Conservation (phyloP, 225 moss, liverwort and hornwort species). For the Lunularia cruciata region DNA sequence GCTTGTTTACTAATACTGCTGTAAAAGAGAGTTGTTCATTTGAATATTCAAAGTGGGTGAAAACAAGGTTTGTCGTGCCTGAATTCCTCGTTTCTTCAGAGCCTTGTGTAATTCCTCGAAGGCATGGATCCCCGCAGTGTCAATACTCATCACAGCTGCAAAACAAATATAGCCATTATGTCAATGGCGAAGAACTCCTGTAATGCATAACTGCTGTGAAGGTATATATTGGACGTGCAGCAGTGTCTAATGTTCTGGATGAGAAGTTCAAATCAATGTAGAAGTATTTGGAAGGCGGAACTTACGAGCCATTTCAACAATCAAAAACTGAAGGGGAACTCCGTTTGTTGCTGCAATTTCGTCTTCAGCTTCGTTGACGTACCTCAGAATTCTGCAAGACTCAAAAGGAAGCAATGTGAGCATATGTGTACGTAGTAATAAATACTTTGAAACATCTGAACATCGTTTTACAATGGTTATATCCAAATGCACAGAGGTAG, state of each 20-base stretch:
- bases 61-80: too few species aligned
- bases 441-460: too few species aligned
- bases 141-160: slow-evolving; percentile 61
- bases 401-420: too few species aligned
- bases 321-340: slow-evolving; percentile 45
- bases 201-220: not conserved
- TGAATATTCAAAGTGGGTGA: too few species aligned
- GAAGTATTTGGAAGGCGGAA: too few species aligned
- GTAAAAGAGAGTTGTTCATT: too few species aligned
- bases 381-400: slow-evolving; percentile 26
- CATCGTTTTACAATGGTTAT: too few species aligned
- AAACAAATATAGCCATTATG: not conserved
- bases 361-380: slow-evolving; percentile 40
- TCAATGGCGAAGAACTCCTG: not conserved
- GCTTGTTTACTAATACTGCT: too few species aligned
- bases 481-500: too few species aligned
- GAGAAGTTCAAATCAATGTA: too few species aligned
- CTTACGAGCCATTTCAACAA: slow-evolving; percentile 49
- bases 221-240: not conserved
- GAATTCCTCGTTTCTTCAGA: slow-evolving; percentile 48
- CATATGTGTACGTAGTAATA: not conserved
- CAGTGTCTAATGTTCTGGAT: not conserved
- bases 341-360: not conserved
- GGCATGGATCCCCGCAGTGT: slow-evolving; percentile 52
- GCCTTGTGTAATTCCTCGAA: slow-evolving; percentile 49